Evolutionary conservation across 208 protist species (phyloP), one percentile per base, ranked within the genome.

Genomic region (Naegleria gruberi): DNA sequence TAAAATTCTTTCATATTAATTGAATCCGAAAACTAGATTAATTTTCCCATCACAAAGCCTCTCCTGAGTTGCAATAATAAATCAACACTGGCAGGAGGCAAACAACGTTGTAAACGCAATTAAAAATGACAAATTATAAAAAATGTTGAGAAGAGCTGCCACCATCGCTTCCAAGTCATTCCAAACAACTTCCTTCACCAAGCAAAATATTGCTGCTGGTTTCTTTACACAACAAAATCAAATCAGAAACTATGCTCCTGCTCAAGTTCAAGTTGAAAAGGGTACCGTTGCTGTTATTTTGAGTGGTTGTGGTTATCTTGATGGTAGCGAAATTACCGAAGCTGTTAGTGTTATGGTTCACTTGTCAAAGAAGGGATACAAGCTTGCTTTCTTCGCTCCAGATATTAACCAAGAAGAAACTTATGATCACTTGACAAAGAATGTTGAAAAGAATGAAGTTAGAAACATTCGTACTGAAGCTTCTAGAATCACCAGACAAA

Each of bases 371-470:
- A 88, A 42, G n/a, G 84, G 84, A 88, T 88, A 65, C 45, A 88
- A 88, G 15, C 4, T 65, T 65, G 30, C 37, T 5, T 88, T 34
- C 37, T 88, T 88, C 26, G 34, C 84, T 73, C 45, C 45, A 5
- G 84, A 88, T 41, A 42, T 19, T 12, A 41, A 65, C 4, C 84
- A 88, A 88, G 84, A 88, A 88, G 84, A 88, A 65, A 65, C 45
- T 43, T 47, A 65, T 55, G 57, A 92, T n/a, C 90, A 92, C 73
- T 17, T 37, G 10, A 90, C 73, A n/a, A 90, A 85, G 43, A 89
- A 7, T 44, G 3, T 65, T 37, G 90, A 82, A 2, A 51, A 87
- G 34, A 83, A 74, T 55, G 89, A 92, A 84, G 77, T 90, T 41
- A 77, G 90, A 47, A 65, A 92, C 46, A 42, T 90, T 5, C 30